Evolutionary conservation across 2,329 filamentous ascomycete species (phyloP), one percentile per base, ranked within the genome.

Genomic region (Fusarium zealandicum): DNA sequence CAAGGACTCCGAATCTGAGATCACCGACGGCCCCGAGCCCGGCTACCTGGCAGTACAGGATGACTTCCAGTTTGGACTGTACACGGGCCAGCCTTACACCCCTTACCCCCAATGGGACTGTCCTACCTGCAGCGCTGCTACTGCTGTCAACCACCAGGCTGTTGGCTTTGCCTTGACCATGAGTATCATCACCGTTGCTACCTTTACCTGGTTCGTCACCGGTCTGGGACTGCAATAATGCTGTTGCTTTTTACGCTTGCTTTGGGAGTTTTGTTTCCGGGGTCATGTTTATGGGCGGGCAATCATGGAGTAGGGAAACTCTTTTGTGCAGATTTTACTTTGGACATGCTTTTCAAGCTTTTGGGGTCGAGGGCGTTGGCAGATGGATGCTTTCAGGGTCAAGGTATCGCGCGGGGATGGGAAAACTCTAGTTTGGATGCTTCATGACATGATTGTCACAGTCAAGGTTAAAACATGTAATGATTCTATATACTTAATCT

Each of bases 121-220:
- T 65, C 76, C 78, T 2, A 83, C 80, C 16, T 88, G 85, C 74
- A 85, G 79, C 63, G 79, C 74, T 11, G 84, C 80, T 16, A 75
- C 78, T 12, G 72, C 74, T 38, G 71, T 80, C 51, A 79, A 84
- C 55, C 71, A 69, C 55, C 75, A 77, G 35, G 80, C 80, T 2
- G 30, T 85, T 8, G 75, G 77, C 6, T 77, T 85, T 50, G 80
- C 80, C 30, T 37, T 83, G 42, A 74, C 76, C 11, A 85, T 86
- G 80, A 78, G 80, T 62, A 41, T 81, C 27, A 68, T 85, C 36
- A 87, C 84, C 1, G 74, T 87, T 4, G 59, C 83, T 25, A 84
- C 81, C 68, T 87, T 88, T 61, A 86, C 84, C 25, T 87, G 84
- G 84, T 87, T 87, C 63, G 82, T 86, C 31, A 76, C 76, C 18